Conservation (phyloP, 805 yeast genomes). For the Saccharomyces paradoxus region DNA sequence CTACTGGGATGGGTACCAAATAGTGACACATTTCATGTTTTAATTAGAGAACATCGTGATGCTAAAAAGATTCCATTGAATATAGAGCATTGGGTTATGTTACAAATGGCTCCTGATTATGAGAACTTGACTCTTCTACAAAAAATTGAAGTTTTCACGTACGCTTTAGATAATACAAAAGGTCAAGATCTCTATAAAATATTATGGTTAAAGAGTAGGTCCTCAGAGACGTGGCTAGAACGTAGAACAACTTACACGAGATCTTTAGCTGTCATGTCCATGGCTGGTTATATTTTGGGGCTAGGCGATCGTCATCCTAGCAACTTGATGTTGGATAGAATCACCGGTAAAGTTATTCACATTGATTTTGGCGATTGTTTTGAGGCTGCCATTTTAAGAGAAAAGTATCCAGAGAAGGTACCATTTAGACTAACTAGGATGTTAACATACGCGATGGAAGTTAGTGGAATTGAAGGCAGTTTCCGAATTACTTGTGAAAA, state of each 20-base stretch:
- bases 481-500: slow-evolving; percentile 93
- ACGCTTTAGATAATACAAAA: slow-evolving; percentile 87
- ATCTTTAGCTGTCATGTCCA: slow-evolving; percentile 94
- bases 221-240: slow-evolving; percentile 95
- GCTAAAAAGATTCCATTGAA: slow-evolving; percentile 79
- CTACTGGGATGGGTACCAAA: slow-evolving; percentile 94
- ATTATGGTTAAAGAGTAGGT: slow-evolving; percentile 88
- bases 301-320: slow-evolving; percentile 97
- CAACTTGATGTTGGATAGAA: slow-evolving; percentile 86
- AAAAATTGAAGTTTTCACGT: slow-evolving; percentile 91
- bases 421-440: slow-evolving; percentile 93
- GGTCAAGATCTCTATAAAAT: slow-evolving; percentile 95
- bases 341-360: slow-evolving; percentile 90
- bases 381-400: slow-evolving; percentile 92
- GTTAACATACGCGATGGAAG: slow-evolving; percentile 98
- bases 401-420: slow-evolving; percentile 94
- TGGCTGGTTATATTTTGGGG: slow-evolving; percentile 94
- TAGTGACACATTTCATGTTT: slow-evolving; percentile 89
- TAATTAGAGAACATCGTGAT: slow-evolving; percentile 87
- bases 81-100: slow-evolving; percentile 89
- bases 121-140: slow-evolving; percentile 81
- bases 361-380: slow-evolving; percentile 98
- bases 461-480: slow-evolving; percentile 95
- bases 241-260: slow-evolving; percentile 92
- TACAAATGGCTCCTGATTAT: slow-evolving; percentile 93